Conservation (phyloP, 495 filamentous ascomycete genomes). For the Pseudoneurospora amorphoporcata region DNA sequence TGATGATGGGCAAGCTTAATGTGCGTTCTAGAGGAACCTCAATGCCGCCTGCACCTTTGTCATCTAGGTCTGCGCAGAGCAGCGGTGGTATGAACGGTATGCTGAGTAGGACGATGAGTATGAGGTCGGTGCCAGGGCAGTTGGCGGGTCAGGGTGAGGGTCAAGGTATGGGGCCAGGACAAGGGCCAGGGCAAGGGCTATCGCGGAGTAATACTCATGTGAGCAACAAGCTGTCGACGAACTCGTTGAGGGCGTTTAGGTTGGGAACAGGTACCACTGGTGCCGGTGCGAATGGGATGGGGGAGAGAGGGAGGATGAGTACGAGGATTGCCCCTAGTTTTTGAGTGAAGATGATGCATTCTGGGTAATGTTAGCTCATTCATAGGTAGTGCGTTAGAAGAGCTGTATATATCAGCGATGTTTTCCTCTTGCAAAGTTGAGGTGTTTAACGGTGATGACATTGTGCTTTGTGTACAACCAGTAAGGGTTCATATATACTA, state of each 20-base stretch:
- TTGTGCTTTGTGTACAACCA: not conserved
- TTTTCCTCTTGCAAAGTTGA: not conserved
- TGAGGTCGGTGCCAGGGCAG: slow-evolving; percentile 6
- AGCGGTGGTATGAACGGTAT: not conserved
- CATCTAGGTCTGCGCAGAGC: slow-evolving; percentile 6
- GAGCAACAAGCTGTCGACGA: slow-evolving; percentile 11
- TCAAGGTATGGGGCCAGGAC: not conserved
- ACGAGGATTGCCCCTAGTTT: slow-evolving; percentile 10
- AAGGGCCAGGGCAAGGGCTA: not conserved
- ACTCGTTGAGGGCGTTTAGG: slow-evolving; percentile 15
- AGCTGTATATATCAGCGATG: not conserved
- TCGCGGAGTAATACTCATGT: not conserved
- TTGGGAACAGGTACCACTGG: slow-evolving; percentile 3
- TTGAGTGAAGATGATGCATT: not conserved
- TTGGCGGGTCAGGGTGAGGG: not conserved
- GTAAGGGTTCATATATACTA: not conserved
- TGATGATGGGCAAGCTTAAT: slow-evolving; percentile 22
- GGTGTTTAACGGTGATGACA: not conserved
- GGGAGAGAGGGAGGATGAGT: not conserved
- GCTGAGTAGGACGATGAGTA: slow-evolving; percentile 6
- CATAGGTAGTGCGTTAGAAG: not conserved
- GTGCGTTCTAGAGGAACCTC: slow-evolving; percentile 11
- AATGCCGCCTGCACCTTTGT: slow-evolving; percentile 8
- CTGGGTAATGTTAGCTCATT: not conserved
- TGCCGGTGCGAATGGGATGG: not conserved